Conservation (phyloP, 192 early-diverging fungal species). For the Coemansia aciculifera region DNA sequence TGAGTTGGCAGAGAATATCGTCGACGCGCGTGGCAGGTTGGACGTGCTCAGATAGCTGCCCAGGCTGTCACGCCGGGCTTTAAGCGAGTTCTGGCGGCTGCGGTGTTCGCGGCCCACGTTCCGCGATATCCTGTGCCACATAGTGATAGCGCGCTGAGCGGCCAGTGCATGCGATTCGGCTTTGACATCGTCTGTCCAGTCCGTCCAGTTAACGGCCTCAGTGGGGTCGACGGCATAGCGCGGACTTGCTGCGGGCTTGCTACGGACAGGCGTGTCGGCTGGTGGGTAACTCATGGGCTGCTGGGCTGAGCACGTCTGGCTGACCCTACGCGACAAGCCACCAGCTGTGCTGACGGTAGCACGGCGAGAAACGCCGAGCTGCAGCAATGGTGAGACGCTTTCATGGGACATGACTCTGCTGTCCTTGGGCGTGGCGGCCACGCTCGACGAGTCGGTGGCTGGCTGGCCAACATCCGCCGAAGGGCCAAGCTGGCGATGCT, state of each 20-base stretch:
- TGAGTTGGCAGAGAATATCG: neutral
- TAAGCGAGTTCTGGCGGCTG: neutral
- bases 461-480: neutral
- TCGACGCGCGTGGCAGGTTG: slow-evolving; percentile 1
- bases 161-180: neutral
- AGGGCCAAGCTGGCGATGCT: neutral
- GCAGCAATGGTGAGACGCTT: neutral
- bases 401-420: neutral
- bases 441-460: neutral
- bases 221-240: slow-evolving; percentile 4
- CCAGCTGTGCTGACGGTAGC: slow-evolving; percentile 1
- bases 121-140: slow-evolving; percentile 35
- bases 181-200: slow-evolving; percentile 32
- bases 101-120: slow-evolving; percentile 18
- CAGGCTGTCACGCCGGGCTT: slow-evolving; percentile 16
- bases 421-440: neutral
- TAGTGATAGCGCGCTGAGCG: slow-evolving; percentile 17
- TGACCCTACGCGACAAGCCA: neutral
- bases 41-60: slow-evolving; percentile 15
- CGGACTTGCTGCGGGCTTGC: neutral
- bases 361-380: neutral
- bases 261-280: neutral
- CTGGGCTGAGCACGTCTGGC: neutral
- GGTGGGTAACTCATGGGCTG: neutral
- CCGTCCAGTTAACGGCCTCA: slow-evolving; percentile 17